Evolutionary conservation across 169 alveolate genomes (phyloP).

Genomic region (Plasmodium gonderi): DNA sequence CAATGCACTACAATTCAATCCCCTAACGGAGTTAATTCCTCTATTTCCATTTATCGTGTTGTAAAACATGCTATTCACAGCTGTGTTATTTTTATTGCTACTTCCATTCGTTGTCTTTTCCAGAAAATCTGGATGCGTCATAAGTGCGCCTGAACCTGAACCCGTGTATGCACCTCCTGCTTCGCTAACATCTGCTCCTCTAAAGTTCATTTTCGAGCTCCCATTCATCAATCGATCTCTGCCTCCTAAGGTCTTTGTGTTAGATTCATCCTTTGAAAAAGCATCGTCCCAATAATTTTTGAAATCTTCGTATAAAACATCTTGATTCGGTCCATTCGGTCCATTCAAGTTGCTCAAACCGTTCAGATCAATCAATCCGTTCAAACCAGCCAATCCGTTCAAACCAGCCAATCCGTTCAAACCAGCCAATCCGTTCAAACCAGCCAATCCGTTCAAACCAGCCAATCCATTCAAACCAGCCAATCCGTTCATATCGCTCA

Average conservation of each 20-base stretch:
- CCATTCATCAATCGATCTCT: not conserved
- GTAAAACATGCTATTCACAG: not conserved
- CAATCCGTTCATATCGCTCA: not conserved
- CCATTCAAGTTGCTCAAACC: not conserved
- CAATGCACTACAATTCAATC: too few species aligned
- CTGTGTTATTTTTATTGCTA: not conserved
- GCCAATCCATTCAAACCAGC: not conserved
- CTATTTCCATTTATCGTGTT: not conserved
- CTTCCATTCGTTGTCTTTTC: not conserved
- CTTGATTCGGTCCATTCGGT: not conserved
- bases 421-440: not conserved
- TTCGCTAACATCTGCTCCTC: not conserved
- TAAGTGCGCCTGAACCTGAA: not conserved
- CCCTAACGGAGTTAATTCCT: too few species aligned
- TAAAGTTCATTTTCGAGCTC: not conserved
- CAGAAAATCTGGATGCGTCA: slow-evolving; percentile 10
- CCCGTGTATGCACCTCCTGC: not conserved
- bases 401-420: not conserved
- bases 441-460: not conserved
- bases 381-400: not conserved
- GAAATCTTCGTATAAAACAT: slow-evolving; percentile 35
- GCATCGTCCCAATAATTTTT: slow-evolving; percentile 51
- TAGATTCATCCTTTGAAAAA: slow-evolving; percentile 3
- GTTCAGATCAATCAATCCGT: not conserved
- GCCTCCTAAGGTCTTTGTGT: not conserved